phyloP scores from a whole-genome alignment of 768 basidiomycete genomes.

The Podaxis carcinomalis region DNA sequence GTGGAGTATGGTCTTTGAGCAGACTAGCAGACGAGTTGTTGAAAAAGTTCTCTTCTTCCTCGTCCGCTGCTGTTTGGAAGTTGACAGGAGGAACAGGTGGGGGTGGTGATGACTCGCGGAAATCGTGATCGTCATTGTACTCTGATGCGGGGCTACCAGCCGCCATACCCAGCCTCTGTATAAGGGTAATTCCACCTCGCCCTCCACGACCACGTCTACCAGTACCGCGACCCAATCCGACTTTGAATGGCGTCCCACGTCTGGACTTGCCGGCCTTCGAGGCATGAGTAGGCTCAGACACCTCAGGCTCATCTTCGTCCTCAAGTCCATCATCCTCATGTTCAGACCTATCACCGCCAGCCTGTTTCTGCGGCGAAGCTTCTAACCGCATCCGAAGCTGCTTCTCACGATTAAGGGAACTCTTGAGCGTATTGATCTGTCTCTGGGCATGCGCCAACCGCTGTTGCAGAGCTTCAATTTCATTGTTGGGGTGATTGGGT shows the following conservation, averaged over 20 bases:
- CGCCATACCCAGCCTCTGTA: conserved; percentile 60
- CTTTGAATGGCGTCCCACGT: conserved; percentile 53
- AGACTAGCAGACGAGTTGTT: conserved; percentile 25
- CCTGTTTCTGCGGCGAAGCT: conserved; percentile 20
- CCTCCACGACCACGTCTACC: conserved; percentile 47
- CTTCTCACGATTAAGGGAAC: conserved; percentile 78
- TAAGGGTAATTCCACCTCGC: conserved; percentile 49
- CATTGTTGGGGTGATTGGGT: conserved; percentile 71
- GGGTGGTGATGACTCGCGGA: conserved; percentile 28
- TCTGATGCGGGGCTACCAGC: conserved; percentile 49
- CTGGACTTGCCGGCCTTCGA: conserved; percentile 23
- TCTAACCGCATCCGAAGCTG: conserved; percentile 55
- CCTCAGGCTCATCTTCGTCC: conserved; percentile 33
- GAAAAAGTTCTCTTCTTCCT: conserved; percentile 30
- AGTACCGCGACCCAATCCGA: conserved; percentile 30
- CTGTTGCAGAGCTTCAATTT: conserved; percentile 79
- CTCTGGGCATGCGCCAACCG: conserved; percentile 82
- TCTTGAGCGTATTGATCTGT: conserved; percentile 78
- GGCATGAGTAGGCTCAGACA: conserved; percentile 36
- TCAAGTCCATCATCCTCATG: conserved; percentile 25
- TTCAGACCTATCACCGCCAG: conserved; percentile 29
- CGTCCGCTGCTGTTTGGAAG: conserved; percentile 28
- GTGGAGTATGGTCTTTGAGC: background rate
- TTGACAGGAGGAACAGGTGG: conserved; percentile 37
- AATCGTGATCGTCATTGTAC: conserved; percentile 30